Conservation (phyloP, 2,329 filamentous ascomycete species). For the Sclerotinia sclerotiorum region DNA sequence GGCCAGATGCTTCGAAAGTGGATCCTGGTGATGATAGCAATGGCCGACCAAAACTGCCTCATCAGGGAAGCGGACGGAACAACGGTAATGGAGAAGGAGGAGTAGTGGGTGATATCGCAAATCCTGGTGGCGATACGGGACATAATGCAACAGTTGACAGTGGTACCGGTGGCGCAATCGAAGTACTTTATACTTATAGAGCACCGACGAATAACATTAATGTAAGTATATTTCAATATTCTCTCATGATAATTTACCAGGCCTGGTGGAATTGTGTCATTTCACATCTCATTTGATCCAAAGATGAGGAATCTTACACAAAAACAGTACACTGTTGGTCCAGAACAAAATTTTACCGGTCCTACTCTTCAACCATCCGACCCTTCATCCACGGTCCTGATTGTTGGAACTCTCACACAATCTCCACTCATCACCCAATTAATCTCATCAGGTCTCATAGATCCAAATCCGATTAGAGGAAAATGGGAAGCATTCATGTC, state of each 20-base stretch:
- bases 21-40: background rate
- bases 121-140: conserved; percentile 15
- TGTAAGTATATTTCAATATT: conserved; percentile 28
- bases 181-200: conserved; percentile 35
- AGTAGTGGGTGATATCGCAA: conserved; percentile 13
- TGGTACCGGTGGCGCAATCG: conserved; percentile 25
- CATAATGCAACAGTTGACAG: conserved; percentile 27
- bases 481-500: conserved; percentile 70
- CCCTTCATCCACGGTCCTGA: conserved; percentile 55
- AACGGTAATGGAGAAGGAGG: conserved; percentile 18
- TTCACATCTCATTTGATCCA: background rate
- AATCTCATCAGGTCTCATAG: conserved; percentile 54
- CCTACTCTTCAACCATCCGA: conserved; percentile 42
- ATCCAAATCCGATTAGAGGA: conserved; percentile 57
- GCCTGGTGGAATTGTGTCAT: background rate
- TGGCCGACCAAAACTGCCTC: background rate
- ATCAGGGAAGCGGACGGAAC: background rate
- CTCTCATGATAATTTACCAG: background rate
- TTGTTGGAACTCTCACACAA: conserved; percentile 67
- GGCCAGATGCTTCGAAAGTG: conserved; percentile 16
- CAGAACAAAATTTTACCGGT: conserved; percentile 46
- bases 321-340: conserved; percentile 46
- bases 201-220: conserved; percentile 35
- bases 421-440: conserved; percentile 62
- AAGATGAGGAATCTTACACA: background rate